Conservation (phyloP, 257 asterid species). For the Gardenia jasminoides region DNA sequence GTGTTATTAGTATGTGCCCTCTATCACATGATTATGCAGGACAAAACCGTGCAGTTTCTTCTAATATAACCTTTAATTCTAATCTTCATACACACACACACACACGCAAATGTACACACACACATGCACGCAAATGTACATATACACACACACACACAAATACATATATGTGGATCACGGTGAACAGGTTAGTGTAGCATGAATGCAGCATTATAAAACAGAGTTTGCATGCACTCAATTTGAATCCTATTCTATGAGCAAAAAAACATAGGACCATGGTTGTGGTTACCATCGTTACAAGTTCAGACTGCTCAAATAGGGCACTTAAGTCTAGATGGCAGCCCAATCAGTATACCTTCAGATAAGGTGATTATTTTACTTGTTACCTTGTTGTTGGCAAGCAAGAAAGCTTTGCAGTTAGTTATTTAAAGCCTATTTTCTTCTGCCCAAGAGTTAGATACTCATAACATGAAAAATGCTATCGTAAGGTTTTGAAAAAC, state of each 20-base stretch:
- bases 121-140: no score
- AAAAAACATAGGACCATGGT: not conserved
- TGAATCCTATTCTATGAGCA: not conserved
- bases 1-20: not conserved
- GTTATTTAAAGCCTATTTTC: not conserved
- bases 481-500: not conserved
- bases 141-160: not conserved
- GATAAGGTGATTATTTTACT: not conserved
- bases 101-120: not conserved
- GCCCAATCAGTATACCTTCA: not conserved
- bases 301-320: not conserved
- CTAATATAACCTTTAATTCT: not conserved
- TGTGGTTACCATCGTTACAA: not conserved
- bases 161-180: no score
- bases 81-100: no score
- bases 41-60: not conserved
- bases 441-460: not conserved
- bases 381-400: not conserved
- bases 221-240: not conserved
- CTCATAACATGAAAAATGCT: not conserved
- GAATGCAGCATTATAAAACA: not conserved
- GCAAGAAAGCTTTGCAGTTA: not conserved
- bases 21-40: not conserved
- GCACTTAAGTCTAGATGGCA: not conserved
- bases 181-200: not conserved